These are phyloP conservation scores for Funneliformis caledonium DNA, from an alignment of 371 early-diverging fungal species.

Conservation along the genomic window DNA sequence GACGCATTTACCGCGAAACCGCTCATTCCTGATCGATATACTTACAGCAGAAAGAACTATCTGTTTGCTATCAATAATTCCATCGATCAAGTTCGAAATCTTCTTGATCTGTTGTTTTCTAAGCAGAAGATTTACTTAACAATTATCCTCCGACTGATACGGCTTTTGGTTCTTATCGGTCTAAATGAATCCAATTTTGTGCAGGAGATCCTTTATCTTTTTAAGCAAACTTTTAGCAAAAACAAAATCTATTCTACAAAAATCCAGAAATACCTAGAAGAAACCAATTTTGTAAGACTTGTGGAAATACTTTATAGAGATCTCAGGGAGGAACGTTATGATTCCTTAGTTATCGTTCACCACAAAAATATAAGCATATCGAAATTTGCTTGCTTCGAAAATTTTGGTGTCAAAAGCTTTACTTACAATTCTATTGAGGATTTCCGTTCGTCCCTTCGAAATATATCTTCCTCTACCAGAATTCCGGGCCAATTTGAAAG, in stretches of 20 bases:
- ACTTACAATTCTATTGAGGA: not conserved
- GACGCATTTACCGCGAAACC: not conserved
- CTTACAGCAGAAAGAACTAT: not conserved
- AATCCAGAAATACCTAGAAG: not conserved
- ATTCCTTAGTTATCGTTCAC: conserved; percentile 6
- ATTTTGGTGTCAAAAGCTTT: not conserved
- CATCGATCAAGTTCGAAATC: not conserved
- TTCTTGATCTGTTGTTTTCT: not conserved
- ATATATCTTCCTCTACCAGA: too few relatives aligned
- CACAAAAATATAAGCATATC: not conserved
- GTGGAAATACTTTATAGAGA: not conserved
- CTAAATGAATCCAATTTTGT: conserved; percentile 11
- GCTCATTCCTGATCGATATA: not conserved
- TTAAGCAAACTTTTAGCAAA: not conserved
- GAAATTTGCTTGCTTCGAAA: not conserved
- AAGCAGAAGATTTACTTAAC: not conserved
- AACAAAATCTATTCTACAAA: not conserved
- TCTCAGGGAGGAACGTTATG: not conserved
- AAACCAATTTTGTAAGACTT: not conserved
- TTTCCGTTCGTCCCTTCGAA: conserved; percentile 28
- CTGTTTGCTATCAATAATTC: not conserved
- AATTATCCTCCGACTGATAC: conserved; percentile 29
- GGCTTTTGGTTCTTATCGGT: conserved; percentile 28
- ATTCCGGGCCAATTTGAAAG: too few relatives aligned
- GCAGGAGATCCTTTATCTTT: not conserved